These are phyloP conservation scores for Diophrys appendiculata DNA, from an alignment of 73 alveolate species.

Conservation along the genomic window DNA sequence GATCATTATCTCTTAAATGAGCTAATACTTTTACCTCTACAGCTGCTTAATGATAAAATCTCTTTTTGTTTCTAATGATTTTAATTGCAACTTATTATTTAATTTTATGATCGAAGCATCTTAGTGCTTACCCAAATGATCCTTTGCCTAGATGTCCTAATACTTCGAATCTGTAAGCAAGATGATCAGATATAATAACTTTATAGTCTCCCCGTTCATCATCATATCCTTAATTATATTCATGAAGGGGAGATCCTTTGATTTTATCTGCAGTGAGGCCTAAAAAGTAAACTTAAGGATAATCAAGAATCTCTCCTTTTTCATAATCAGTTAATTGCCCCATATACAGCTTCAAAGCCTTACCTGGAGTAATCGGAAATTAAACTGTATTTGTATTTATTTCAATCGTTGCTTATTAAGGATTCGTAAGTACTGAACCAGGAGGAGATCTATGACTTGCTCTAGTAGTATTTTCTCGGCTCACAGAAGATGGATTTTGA, in stretches of 20 bases:
- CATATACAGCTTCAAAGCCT: constrained; percentile 69
- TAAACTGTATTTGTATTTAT: constrained; percentile 9
- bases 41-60: constrained; percentile 84
- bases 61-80: constrained; percentile 73
- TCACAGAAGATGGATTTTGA: too few species aligned
- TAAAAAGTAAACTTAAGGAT: constrained; percentile 59
- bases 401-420: constrained; percentile 12
- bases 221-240: constrained; percentile 73
- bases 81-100: constrained; percentile 78
- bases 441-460: constrained; percentile 13
- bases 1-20: constrained; percentile 72
- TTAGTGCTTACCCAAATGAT: constrained; percentile 78
- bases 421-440: constrained; percentile 13
- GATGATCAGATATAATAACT: constrained; percentile 73
- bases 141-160: constrained; percentile 79
- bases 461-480: too few species aligned
- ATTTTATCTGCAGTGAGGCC: constrained; percentile 70
- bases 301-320: constrained; percentile 79
- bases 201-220: constrained; percentile 93
- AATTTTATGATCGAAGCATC: constrained; percentile 81
- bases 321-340: constrained; percentile 72
- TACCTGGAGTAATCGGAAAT: constrained; percentile 50
- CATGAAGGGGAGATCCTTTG: constrained; percentile 64
- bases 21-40: constrained; percentile 78
- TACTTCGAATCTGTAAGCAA: constrained; percentile 84